A percentile compares a stretch with the other conserved stretches of the same genome.
These are phyloP conservation scores for Jaenimonas drosophilae DNA, from an alignment of 208 protist genomes.

Conservation along the genomic window DNA sequence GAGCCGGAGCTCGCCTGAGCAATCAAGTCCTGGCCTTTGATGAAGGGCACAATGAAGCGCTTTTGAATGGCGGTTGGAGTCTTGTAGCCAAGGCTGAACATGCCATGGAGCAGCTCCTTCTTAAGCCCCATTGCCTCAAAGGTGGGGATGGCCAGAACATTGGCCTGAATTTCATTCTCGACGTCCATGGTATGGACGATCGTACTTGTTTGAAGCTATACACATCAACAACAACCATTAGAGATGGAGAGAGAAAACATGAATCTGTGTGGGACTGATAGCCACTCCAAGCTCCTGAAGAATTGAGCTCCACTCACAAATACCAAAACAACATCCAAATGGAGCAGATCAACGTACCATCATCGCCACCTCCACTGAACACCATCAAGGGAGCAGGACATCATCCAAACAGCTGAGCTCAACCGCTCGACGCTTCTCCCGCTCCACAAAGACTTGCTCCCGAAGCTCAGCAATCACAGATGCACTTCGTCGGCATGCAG, in stretches of 20 bases:
- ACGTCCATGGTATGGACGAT: constrained; percentile 8
- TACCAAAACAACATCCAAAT: not conserved
- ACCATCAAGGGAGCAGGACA: too few species aligned
- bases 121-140: constrained; percentile 88
- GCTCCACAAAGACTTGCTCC: constrained; percentile 31
- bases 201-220: not conserved
- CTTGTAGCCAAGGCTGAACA: constrained; percentile 98
- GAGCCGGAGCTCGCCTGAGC: constrained; percentile 98
- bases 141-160: constrained; percentile 71
- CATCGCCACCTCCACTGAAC: not conserved
- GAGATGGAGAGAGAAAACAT: constrained; percentile 4
- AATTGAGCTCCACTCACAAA: not conserved
- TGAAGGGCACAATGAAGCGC: constrained; percentile 91
- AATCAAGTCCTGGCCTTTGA: constrained; percentile 92
- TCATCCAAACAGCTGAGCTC: too few species aligned
- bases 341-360: not conserved
- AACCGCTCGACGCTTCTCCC: not conserved
- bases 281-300: not conserved
- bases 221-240: not conserved
- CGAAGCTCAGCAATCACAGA: constrained; percentile 52
- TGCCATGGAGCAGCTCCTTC: constrained; percentile 85
- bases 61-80: constrained; percentile 98
- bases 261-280: not conserved
- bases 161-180: constrained; percentile 75
- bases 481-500: constrained; percentile 34